Evolutionary conservation across 805 yeast species (phyloP).

Genomic region (Candida incommunis): DNA sequence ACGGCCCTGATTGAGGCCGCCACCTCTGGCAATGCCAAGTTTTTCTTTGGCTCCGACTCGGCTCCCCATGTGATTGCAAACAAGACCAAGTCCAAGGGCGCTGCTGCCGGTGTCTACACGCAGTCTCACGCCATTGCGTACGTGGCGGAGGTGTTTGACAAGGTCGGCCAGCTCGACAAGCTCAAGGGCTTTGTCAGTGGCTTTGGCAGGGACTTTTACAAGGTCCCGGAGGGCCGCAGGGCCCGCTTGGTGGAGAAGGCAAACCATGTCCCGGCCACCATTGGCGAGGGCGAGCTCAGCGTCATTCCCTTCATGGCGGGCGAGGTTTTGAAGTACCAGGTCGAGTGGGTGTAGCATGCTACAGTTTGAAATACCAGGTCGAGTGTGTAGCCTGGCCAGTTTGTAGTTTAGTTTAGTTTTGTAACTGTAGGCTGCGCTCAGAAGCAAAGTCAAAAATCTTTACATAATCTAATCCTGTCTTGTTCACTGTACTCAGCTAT

Average conservation of each 20-base stretch:
- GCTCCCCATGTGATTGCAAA: conserved; percentile 88
- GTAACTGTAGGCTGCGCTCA: too few species aligned
- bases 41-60: conserved; percentile 94
- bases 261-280: conserved; percentile 45
- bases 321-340: conserved; percentile 51
- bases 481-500: too few species aligned
- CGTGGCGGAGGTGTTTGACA: conserved; percentile 74
- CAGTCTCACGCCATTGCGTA: conserved; percentile 74
- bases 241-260: conserved; percentile 38
- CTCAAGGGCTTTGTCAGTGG: conserved; percentile 64
- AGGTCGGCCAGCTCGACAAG: conserved; percentile 44
- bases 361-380: background rate
- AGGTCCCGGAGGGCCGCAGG: conserved; percentile 32
- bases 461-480: too few species aligned
- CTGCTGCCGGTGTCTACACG: conserved; percentile 97
- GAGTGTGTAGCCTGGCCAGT: too few species aligned
- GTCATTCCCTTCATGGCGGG: conserved; percentile 87
- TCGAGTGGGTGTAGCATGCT: conserved; percentile 42
- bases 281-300: conserved; percentile 31
- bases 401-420: too few species aligned
- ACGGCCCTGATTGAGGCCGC: conserved; percentile 78
- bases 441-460: too few species aligned
- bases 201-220: conserved; percentile 61
- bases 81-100: conserved; percentile 66
- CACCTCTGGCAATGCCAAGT: conserved; percentile 78